Evolutionary conservation across 139 green algal species (phyloP).

Genomic region (Coelastrella sp.): DNA sequence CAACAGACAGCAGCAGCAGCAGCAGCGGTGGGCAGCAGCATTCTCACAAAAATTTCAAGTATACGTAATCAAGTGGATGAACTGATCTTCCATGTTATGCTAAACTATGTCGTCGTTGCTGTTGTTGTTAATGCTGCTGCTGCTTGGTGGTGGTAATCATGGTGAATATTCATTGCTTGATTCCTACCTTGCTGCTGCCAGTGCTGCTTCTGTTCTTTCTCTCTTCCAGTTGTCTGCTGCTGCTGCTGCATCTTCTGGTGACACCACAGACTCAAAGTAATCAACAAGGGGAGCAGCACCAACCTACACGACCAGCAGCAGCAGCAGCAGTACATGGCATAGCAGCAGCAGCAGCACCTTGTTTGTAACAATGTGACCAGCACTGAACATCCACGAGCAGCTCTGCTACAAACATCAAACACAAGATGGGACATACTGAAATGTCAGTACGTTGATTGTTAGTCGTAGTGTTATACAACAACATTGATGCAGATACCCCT

Average conservation of each 20-base stretch:
- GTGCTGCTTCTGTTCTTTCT: constrained; percentile 25
- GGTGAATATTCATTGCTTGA: background rate
- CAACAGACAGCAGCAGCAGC: background rate
- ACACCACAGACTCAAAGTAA: background rate
- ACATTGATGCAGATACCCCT: no score
- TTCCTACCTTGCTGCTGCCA: constrained; percentile 43
- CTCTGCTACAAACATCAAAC: no score
- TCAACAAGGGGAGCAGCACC: constrained; percentile 30
- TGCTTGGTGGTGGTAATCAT: background rate
- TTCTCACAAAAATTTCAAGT: no score
- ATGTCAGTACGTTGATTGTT: background rate
- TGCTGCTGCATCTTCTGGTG: constrained; percentile 22
- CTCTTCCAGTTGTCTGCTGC: constrained; percentile 11
- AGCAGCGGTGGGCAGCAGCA: background rate
- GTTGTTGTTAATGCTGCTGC: background rate
- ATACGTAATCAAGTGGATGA: no score
- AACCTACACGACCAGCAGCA: constrained; percentile 13
- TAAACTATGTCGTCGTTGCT: no score
- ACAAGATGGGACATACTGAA: background rate
- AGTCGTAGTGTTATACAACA: background rate
- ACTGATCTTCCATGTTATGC: no score
- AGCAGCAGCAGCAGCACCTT: constrained; percentile 1
- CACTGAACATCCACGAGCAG: no score
- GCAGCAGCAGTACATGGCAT: background rate
- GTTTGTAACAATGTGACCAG: no score